Conservation (phyloP, 1,139 yeast species). For the Hansenula lynferdii region DNA sequence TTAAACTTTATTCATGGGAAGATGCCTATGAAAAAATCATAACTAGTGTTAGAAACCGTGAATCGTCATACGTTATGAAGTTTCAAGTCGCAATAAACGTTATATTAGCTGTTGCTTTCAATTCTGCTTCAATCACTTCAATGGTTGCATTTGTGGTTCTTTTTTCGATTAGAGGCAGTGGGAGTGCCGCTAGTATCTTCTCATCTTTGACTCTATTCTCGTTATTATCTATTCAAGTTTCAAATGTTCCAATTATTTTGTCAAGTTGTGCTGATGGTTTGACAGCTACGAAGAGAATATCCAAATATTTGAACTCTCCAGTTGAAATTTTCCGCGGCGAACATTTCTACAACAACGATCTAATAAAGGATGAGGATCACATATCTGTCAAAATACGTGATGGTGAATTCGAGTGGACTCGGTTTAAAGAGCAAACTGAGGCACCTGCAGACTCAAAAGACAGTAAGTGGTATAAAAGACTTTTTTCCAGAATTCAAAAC, state of each 20-base stretch:
- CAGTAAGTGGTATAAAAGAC: background rate
- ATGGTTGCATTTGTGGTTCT: conserved; percentile 66
- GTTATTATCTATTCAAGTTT: conserved; percentile 61
- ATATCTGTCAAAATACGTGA: conserved; percentile 40
- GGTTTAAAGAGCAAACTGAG: conserved; percentile 33
- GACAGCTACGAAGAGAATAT: conserved; percentile 53
- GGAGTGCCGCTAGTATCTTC: conserved; percentile 64
- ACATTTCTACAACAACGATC: conserved; percentile 9
- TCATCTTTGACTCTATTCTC: conserved; percentile 79
- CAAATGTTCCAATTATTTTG: conserved; percentile 53
- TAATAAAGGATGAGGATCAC: conserved; percentile 24
- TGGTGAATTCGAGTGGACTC: conserved; percentile 67
- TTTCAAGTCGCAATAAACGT: conserved; percentile 51
- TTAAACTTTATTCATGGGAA: conserved; percentile 58
- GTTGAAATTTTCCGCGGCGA: conserved; percentile 28
- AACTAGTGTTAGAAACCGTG: conserved; percentile 36
- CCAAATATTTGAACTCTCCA: conserved; percentile 41
- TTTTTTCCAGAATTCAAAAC: background rate
- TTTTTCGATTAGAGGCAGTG: conserved; percentile 41
- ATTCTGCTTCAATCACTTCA: conserved; percentile 60
- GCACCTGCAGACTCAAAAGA: too few relatives aligned
- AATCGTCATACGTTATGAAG: conserved; percentile 38
- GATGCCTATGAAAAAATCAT: conserved; percentile 45
- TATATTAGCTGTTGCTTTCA: conserved; percentile 49
- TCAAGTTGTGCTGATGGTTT: conserved; percentile 53